Base-by-base conservation (phyloP, 345 rosid genomes). In the Erodium maritimum region DNA sequence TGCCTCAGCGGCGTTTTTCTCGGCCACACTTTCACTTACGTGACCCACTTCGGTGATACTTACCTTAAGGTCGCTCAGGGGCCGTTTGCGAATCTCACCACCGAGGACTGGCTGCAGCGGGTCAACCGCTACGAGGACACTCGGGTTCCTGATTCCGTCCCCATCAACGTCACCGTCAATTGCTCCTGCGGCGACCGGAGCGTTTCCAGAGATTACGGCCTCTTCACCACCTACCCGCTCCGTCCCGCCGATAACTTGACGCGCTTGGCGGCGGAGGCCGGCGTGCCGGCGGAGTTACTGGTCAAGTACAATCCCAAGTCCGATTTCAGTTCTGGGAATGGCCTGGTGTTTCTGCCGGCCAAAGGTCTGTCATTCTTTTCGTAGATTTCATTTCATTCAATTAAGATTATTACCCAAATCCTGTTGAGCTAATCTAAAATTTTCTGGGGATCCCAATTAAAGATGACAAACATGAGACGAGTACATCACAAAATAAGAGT, bases 1-100 rank as follows among this genome's bases (percentile, higher is more conserved):
- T 81, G 86, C 74, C 55, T 81, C 18, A 76, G 78, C 60, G 79
- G 75, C 12, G 76, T 69, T 25, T 74, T 78, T 50, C 66, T 73
- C 46, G 83, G 81, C 46, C 86, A 76, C 60, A 78, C 82, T 4
- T 81, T 78, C 60, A 46, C 25, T 25, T 81, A 76, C 64, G 17
- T 25, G 0, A 69, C 69, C 9, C 76, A 59, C 42, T 3, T 34
- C 5, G 79, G 61, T 0, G 81, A 76, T 57, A 71, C 74, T 11
- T 78, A 78, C 19, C 16, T 24, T 1, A 55, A 6, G 3, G 37
- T 81, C 53, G 78, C 79, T 8, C 8, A 0, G 20, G 17, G n/a
- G 16, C 45, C 50, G 13, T 81, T 68, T 56, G 69, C 79, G 1
- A 78, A 81, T 22, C 71, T 81, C 22, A 78, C 76, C 2, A 81